These are phyloP conservation scores for Angophora floribunda DNA, from an alignment of 345 rosid species.

Conservation along the genomic window DNA sequence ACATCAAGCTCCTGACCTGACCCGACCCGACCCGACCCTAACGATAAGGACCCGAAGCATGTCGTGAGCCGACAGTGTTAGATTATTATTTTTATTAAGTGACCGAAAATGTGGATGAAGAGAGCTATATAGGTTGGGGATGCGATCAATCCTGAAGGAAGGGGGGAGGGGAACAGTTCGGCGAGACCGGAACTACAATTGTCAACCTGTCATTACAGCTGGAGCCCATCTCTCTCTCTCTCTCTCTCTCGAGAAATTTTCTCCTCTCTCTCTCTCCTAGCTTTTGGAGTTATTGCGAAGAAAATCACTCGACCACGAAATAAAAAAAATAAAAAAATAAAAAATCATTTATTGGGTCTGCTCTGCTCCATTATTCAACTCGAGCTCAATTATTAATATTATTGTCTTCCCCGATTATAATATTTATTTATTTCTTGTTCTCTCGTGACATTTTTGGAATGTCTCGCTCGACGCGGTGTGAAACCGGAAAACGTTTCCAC, in stretches of 20 bases:
- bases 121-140: background rate
- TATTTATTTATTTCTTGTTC: background rate
- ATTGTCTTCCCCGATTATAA: background rate
- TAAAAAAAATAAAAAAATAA: background rate
- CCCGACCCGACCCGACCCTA: background rate
- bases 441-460: background rate
- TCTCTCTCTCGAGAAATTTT: too few species aligned
- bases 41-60: background rate
- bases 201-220: background rate
- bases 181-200: background rate
- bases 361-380: background rate
- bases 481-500: background rate
- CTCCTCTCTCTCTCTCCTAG: background rate
- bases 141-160: background rate
- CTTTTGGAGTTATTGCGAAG: background rate
- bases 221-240: background rate
- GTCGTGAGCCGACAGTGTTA: background rate
- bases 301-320: background rate
- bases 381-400: background rate
- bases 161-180: background rate
- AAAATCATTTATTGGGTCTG: background rate
- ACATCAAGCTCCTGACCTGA: too few species aligned
- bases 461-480: background rate
- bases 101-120: too few species aligned
- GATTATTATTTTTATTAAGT: background rate